Conservation (phyloP, 1,284 basidiomycete genomes). For the Leccinum subrobustum region DNA sequence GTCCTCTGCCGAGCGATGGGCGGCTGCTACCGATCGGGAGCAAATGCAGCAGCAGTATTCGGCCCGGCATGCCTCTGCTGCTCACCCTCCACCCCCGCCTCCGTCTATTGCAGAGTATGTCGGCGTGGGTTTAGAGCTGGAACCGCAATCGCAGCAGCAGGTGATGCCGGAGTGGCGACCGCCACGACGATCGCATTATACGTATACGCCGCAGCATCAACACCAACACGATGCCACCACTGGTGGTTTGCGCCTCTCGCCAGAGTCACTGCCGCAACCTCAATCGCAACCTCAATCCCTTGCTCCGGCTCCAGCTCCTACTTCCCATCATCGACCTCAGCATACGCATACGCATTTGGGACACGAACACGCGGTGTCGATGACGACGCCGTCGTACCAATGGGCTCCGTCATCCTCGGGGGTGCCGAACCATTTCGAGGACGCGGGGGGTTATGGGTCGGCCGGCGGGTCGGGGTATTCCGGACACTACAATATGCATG, state of each 20-base stretch:
- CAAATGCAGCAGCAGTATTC: constrained; percentile 5
- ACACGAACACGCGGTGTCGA: background rate
- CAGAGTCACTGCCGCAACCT: background rate
- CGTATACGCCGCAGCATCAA: constrained; percentile 25
- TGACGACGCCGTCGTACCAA: background rate
- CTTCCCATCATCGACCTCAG: background rate
- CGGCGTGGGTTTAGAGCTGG: background rate
- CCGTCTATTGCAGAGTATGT: constrained; percentile 8
- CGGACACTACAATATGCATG: background rate
- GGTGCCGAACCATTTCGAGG: background rate
- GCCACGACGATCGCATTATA: constrained; percentile 21
- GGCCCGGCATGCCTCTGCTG: background rate
- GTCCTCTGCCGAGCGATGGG: constrained; percentile 22
- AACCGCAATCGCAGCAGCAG: constrained; percentile 7
- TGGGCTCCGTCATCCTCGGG: background rate
- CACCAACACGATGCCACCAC: background rate
- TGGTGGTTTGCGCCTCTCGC: background rate
- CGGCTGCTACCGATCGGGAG: constrained; percentile 13
- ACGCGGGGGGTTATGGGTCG: background rate
- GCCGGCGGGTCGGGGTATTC: background rate
- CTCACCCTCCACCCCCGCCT: background rate
- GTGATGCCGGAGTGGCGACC: constrained; percentile 29
- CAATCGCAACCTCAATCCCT: background rate
- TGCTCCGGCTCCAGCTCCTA: background rate
- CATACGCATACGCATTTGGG: background rate